Evolutionary conservation across 2,329 filamentous ascomycete genomes (phyloP).

Genomic region (Furcasterigmium sp.): DNA sequence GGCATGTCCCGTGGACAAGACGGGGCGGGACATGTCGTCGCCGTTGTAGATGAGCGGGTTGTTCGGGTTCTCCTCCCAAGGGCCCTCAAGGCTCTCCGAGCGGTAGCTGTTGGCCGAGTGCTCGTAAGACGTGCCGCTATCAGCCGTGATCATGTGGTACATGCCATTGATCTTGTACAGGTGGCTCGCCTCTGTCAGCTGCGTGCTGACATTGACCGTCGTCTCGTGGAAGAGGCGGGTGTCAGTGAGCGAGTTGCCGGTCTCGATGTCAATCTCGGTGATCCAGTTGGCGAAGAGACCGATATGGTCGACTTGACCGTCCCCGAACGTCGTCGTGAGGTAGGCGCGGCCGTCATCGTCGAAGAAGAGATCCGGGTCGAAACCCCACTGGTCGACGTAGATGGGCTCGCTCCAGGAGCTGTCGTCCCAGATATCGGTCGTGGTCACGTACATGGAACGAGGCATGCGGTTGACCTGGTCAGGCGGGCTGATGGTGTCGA

Average conservation of each 20-base stretch:
- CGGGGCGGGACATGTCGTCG: conserved; percentile 9
- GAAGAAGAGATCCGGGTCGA: conserved; percentile 11
- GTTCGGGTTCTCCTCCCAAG: conserved; percentile 10
- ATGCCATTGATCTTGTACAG: conserved; percentile 11
- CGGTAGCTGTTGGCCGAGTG: conserved; percentile 11
- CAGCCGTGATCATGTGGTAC: conserved; percentile 12
- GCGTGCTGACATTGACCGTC: conserved; percentile 4
- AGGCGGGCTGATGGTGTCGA: conserved; percentile 10
- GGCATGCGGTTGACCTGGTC: conserved; percentile 11
- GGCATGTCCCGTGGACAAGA: conserved; percentile 11
- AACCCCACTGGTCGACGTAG: conserved; percentile 13
- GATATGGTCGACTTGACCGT: conserved; percentile 5
- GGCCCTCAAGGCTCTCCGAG: conserved; percentile 5
- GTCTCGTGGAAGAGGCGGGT: conserved; percentile 10
- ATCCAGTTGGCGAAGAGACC: conserved; percentile 13
- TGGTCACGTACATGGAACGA: conserved; percentile 10
- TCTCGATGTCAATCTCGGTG: conserved; percentile 11
- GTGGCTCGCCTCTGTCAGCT: conserved; percentile 10
- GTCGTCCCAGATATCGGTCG: conserved; percentile 9
- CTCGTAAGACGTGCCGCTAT: conserved; percentile 9
- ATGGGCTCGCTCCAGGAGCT: conserved; percentile 10
- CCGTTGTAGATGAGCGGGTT: conserved; percentile 12
- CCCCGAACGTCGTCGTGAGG: conserved; percentile 7
- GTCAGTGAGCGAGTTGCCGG: conserved; percentile 9
- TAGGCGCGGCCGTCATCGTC: conserved; percentile 11